Evolutionary conservation across 768 basidiomycete genomes (phyloP).

Genomic region (Lyophyllum atratum): DNA sequence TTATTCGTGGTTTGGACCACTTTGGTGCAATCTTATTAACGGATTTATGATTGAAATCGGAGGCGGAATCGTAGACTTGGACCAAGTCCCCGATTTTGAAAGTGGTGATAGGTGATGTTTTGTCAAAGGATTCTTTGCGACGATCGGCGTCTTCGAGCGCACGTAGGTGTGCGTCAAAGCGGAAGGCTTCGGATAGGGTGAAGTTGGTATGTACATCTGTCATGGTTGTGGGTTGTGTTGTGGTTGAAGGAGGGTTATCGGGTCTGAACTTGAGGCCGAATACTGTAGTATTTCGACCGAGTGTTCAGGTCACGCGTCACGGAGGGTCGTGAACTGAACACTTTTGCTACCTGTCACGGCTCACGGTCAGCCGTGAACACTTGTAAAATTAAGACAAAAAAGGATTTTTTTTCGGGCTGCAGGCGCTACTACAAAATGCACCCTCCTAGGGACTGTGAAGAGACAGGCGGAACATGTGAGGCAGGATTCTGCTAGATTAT

Average conservation of each 20-base stretch:
- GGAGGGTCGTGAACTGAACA: constrained; percentile 2
- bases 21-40: constrained; percentile 4
- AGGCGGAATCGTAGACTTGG: constrained; percentile 4
- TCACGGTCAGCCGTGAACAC: background rate
- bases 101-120: background rate
- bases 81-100: background rate
- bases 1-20: constrained; percentile 2
- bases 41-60: background rate
- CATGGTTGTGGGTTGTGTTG: background rate
- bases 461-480: no score
- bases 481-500: no score
- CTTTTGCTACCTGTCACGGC: constrained; percentile 1
- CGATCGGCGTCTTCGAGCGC: constrained; percentile 1
- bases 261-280: background rate
- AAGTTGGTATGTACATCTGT: background rate
- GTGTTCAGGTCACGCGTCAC: background rate
- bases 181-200: background rate
- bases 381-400: background rate
- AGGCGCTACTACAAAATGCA: background rate
- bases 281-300: background rate
- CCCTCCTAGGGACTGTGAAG: no score
- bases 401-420: background rate
- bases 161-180: background rate
- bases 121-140: constrained; percentile 2
- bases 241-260: background rate